Evolutionary conservation across 192 early-diverging fungal genomes (phyloP).

Genomic region (Coemansia sp.): DNA sequence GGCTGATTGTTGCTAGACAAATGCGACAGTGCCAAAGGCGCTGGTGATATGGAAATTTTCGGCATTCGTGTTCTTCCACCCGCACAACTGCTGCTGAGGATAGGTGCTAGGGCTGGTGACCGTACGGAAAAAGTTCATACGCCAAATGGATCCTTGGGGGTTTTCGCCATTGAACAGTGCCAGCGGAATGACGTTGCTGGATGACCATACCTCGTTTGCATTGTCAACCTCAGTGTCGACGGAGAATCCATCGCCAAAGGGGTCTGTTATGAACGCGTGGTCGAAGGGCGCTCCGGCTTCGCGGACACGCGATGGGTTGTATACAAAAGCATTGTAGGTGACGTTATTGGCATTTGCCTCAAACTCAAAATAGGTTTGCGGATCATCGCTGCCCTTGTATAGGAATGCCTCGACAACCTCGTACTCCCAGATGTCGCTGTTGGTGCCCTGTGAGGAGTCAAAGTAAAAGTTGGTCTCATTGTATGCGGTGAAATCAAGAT

Average conservation of each 20-base stretch:
- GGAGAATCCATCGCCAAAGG: conserved; percentile 48
- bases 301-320: conserved; percentile 46
- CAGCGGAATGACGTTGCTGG: conserved; percentile 35
- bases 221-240: conserved; percentile 40
- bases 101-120: conserved; percentile 31
- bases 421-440: conserved; percentile 51
- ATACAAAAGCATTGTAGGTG: conserved; percentile 52
- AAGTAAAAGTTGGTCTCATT: conserved; percentile 44
- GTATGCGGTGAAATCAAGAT: conserved; percentile 36
- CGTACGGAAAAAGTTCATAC: conserved; percentile 57
- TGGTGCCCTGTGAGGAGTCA: conserved; percentile 31
- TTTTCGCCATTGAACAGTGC: conserved; percentile 54
- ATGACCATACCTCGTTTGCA: conserved; percentile 24
- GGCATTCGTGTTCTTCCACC: conserved; percentile 39
- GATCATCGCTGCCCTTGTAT: conserved; percentile 37
- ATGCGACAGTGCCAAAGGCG: conserved; percentile 38
- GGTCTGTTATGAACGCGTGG: conserved; percentile 42
- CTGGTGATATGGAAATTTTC: conserved; percentile 52
- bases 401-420: conserved; percentile 53
- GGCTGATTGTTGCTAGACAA: conserved; percentile 13
- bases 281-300: conserved; percentile 40
- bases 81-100: conserved; percentile 49
- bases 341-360: conserved; percentile 49
- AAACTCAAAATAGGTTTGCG: conserved; percentile 31
- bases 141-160: conserved; percentile 35